Base-by-base conservation (phyloP, 2,329 filamentous ascomycete species). In the Diaporthe sp. region DNA sequence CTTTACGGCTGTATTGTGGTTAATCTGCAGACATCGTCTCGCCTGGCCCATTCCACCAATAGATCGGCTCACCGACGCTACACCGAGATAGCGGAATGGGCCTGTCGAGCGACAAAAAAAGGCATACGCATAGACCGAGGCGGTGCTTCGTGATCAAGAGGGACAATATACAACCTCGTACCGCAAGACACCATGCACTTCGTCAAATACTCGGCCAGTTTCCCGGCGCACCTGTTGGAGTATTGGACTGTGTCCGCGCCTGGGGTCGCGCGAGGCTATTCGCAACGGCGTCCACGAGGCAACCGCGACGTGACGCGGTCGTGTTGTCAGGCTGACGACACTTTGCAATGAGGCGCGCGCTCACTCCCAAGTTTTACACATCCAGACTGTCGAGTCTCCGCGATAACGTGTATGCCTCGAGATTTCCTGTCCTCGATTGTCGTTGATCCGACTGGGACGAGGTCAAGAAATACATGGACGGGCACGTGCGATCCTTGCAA, bases 401-500 rank as follows among this genome's bases (percentile, higher is more conserved):
- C 37, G 0, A 39, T 34, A 12, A 39, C n/a, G n/a, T 25, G 22
- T n/a, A 8, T 25, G 8, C 8, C 22, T n/a, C 49, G 7, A 15
- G 22, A 6, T 31, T 7, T 10, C 3, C 28, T 31, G 3, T 22
- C 15, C 19, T 28, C 13, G 25, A 12, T 28, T 17, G 13, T 25
- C 25, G 3, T 17, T 25, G 51, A 28, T 13, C 17, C n/a, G 25
- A 25, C 51, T 25, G 19, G 31, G 55, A 31, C 28, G 17, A 34
- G 19, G 31, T 6, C 15, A 42, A 25, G 39, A 28, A 46, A n/a
- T 8, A 34, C 31, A 39, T 12, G 42, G 22, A 34, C 49, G 13
- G 13, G 53, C 25, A 12, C n/a, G 65, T 70, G 65, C 34, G n/a
- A 70, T 22, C 65, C 65, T 25, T 70, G 65, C n/a, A 70, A 28